These are phyloP conservation scores for Geum urbanum DNA, from an alignment of 306 rosid species.

Conservation along the genomic window DNA sequence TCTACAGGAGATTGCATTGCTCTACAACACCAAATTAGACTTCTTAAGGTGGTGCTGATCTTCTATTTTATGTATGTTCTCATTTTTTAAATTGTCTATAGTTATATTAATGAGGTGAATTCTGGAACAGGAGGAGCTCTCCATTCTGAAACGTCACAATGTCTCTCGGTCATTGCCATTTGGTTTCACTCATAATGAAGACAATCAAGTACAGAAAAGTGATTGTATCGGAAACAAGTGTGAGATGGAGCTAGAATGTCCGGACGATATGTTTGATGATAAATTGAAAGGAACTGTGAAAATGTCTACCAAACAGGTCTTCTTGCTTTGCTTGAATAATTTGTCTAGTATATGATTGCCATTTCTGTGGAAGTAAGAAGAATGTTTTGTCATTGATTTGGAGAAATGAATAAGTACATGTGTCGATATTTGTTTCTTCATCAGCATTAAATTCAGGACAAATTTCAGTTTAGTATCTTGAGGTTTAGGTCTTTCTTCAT, in stretches of 20 bases:
- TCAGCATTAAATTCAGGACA: too few species aligned
- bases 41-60: slow-evolving; percentile 60
- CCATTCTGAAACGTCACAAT: slow-evolving; percentile 62
- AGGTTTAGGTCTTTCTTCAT: too few species aligned
- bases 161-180: slow-evolving; percentile 79
- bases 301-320: slow-evolving; percentile 85
- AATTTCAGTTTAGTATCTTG: too few species aligned
- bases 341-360: background rate
- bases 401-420: background rate
- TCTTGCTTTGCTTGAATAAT: slow-evolving; percentile 15
- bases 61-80: slow-evolving; percentile 13
- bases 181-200: slow-evolving; percentile 38
- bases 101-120: slow-evolving; percentile 22
- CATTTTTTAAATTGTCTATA: slow-evolving; percentile 2
- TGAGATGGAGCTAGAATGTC: slow-evolving; percentile 38
- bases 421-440: slow-evolving; percentile 15
- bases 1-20: slow-evolving; percentile 80
- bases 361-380: background rate
- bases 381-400: background rate
- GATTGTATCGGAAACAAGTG: slow-evolving; percentile 30
- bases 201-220: slow-evolving; percentile 38
- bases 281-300: slow-evolving; percentile 52
- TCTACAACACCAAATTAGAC: slow-evolving; percentile 72
- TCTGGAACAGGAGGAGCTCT: slow-evolving; percentile 82
- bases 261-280: slow-evolving; percentile 32